phyloP scores from a whole-genome alignment of 2,329 filamentous ascomycete genomes.

The Parascedosporium putredinis region DNA sequence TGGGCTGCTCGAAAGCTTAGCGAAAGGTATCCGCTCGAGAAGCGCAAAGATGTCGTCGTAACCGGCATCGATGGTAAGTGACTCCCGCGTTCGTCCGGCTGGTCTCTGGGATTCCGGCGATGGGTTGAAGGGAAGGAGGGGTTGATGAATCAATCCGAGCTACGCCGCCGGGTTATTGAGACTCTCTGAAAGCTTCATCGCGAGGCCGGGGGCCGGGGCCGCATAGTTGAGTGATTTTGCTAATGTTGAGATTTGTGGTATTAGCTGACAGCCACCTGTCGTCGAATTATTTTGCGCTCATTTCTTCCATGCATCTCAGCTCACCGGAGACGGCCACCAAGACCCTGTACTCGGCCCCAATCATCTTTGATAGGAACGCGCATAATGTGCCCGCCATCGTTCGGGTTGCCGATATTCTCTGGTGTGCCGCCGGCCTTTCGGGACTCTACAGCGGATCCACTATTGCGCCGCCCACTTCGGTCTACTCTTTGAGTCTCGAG shows the following conservation, averaged over 20 bases:
- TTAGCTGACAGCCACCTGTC: conserved; percentile 62
- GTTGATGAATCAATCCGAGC: no score
- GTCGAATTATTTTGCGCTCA: conserved; percentile 54
- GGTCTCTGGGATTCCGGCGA: no score
- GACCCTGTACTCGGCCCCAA: conserved; percentile 58
- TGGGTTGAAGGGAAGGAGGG: no score
- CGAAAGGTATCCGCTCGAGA: conserved; percentile 42
- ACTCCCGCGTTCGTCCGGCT: background rate
- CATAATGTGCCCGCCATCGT: conserved; percentile 57
- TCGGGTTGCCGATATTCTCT: conserved; percentile 61
- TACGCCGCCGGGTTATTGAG: no score
- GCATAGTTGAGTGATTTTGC: background rate
- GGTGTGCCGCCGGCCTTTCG: conserved; percentile 61
- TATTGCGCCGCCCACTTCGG: conserved; percentile 61
- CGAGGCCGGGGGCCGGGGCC: background rate
- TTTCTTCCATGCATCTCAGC: conserved; percentile 52
- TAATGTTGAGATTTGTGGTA: conserved; percentile 7
- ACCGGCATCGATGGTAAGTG: conserved; percentile 63
- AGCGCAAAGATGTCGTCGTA: conserved; percentile 52
- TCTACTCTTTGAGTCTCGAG: conserved; percentile 59
- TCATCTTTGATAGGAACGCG: conserved; percentile 66
- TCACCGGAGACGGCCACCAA: conserved; percentile 49
- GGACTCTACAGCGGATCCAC: conserved; percentile 53
- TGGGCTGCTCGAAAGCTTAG: conserved; percentile 60
- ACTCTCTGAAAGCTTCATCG: no score